These are phyloP conservation scores for Malus asiatica DNA, from an alignment of 306 rosid species.

Conservation along the genomic window DNA sequence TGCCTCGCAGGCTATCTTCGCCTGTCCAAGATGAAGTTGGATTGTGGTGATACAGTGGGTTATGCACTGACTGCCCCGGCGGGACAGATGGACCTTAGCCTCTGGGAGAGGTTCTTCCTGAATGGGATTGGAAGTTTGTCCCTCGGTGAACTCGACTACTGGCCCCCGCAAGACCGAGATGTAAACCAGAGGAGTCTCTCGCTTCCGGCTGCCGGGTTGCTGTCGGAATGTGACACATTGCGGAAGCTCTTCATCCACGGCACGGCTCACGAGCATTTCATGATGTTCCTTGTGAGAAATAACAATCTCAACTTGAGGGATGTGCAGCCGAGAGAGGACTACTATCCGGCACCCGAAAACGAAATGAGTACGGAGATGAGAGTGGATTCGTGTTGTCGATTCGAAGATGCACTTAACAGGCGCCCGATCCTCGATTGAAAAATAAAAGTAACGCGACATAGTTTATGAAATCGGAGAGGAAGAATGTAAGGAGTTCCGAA, in stretches of 20 bases:
- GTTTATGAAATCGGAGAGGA: not conserved
- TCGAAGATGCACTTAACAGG: constrained; percentile 72
- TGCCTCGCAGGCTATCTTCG: constrained; percentile 45
- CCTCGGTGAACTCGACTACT: constrained; percentile 63
- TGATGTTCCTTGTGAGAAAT: constrained; percentile 55
- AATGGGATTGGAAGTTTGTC: constrained; percentile 54
- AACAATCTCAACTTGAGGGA: constrained; percentile 55
- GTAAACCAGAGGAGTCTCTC: constrained; percentile 76
- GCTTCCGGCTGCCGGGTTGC: constrained; percentile 70
- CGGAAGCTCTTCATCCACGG: constrained; percentile 89
- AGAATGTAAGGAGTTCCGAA: not conserved
- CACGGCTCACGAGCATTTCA: constrained; percentile 74
- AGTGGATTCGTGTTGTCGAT: constrained; percentile 74
- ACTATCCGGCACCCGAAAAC: constrained; percentile 81
- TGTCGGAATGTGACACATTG: constrained; percentile 51
- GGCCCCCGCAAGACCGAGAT: constrained; percentile 91
- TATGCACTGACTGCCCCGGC: constrained; percentile 67
- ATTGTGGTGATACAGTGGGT: constrained; percentile 79
- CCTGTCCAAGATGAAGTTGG: constrained; percentile 71
- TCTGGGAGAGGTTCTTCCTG: constrained; percentile 89
- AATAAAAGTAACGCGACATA: not conserved
- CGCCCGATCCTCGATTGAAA: constrained; percentile 56
- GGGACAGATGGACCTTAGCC: constrained; percentile 80
- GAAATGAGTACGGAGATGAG: constrained; percentile 95
- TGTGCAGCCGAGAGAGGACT: constrained; percentile 72